phyloP scores from a whole-genome alignment of 768 basidiomycete species.

The Chalciporus sphaerocephalus region DNA sequence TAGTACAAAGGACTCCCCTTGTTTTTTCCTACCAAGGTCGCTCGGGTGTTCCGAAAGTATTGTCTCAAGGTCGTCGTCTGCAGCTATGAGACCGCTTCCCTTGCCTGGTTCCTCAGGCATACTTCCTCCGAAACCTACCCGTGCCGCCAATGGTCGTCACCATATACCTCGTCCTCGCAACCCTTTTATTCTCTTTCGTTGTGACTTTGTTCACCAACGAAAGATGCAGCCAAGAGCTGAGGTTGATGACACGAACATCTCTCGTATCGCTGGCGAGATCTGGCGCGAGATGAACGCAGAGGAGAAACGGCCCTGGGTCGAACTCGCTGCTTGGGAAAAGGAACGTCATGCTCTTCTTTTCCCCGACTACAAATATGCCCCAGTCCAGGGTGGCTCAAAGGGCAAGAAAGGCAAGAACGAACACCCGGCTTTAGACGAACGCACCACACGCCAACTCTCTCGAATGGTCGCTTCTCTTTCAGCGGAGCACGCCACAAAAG shows the following conservation, averaged over 20 bases:
- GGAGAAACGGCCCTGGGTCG: constrained; percentile 47
- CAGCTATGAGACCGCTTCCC: constrained; percentile 19
- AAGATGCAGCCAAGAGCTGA: constrained; percentile 52
- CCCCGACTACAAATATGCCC: constrained; percentile 44
- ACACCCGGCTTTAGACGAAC: constrained; percentile 5
- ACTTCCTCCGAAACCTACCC: constrained; percentile 12
- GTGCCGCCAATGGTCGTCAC: constrained; percentile 19
- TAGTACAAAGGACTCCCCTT: constrained; percentile 6
- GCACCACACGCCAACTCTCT: constrained; percentile 11
- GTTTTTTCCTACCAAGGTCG: constrained; percentile 5
- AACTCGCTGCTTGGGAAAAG: constrained; percentile 49
- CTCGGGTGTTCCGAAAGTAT: constrained; percentile 5
- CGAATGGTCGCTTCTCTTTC: constrained; percentile 1
- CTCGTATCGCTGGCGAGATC: constrained; percentile 58
- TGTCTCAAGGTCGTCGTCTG: neutral
- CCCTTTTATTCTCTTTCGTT: constrained; percentile 78
- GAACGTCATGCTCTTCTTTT: constrained; percentile 36
- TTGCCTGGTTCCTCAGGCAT: constrained; percentile 24
- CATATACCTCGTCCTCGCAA: constrained; percentile 73
- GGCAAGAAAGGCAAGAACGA: constrained; percentile 18
- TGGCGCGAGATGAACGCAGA: constrained; percentile 55
- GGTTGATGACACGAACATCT: constrained; percentile 64
- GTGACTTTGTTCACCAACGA: constrained; percentile 63
- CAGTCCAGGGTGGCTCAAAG: constrained; percentile 22
- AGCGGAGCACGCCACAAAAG: neutral